Conservation (phyloP, 179 eudicot species). For the Beta corolliflora region DNA sequence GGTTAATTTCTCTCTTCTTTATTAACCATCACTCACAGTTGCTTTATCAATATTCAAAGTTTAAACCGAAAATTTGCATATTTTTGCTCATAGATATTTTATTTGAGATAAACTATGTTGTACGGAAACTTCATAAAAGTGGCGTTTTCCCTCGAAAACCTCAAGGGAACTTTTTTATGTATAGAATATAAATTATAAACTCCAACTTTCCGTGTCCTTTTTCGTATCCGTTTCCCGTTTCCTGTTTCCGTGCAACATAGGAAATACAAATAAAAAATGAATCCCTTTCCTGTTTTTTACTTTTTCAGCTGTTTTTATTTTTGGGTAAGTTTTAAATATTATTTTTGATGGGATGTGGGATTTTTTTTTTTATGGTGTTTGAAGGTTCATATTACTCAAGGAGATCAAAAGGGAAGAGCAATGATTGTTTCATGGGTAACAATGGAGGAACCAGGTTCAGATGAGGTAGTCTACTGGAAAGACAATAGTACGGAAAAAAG, state of each 20-base stretch:
- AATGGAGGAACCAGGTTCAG: slow-evolving; percentile 33
- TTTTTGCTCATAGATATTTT: background rate
- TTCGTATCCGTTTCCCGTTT: no score
- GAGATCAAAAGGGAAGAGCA: slow-evolving; percentile 40
- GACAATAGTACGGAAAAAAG: slow-evolving; percentile 24
- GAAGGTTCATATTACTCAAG: slow-evolving; percentile 47
- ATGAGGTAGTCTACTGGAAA: slow-evolving; percentile 29
- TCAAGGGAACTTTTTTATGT: no score
- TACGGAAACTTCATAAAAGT: no score
- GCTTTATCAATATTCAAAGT: no score
- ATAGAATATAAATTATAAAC: no score
- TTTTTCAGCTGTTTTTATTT: background rate
- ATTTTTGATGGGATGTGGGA: background rate
- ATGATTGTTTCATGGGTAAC: slow-evolving; percentile 42
- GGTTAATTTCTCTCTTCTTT: slow-evolving; percentile 15
- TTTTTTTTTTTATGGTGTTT: background rate
- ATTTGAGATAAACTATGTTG: background rate
- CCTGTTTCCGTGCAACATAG: no score
- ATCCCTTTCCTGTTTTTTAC: no score
- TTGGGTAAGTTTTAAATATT: background rate
- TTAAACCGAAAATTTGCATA: slow-evolving; percentile 1
- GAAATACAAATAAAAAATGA: no score
- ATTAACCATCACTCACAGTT: no score
- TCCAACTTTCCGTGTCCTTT: no score
- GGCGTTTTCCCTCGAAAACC: no score